Percentiles rank a stretch among this genome's conserved stretches.
phyloP scores from a whole-genome alignment of 208 protist species.

The Leishmania aethiopica region DNA sequence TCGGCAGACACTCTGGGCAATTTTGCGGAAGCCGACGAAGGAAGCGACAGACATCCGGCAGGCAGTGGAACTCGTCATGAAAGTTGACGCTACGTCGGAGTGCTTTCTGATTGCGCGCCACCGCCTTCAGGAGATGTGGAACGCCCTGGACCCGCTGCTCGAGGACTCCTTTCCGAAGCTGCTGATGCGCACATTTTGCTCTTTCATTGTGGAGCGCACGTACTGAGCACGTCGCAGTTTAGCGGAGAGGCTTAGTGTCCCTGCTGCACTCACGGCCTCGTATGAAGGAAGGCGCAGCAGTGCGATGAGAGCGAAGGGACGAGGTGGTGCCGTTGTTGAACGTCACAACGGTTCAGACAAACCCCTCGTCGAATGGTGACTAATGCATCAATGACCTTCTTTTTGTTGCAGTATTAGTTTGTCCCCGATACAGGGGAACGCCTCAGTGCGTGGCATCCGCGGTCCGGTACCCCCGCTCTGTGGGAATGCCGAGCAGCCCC shows the following conservation, averaged over 20 bases:
- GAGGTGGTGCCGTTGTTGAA: background rate
- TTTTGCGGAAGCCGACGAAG: conserved; percentile 32
- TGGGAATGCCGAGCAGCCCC: background rate
- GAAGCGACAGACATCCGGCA: conserved; percentile 24
- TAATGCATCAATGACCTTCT: background rate
- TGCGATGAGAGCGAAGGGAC: too few species aligned
- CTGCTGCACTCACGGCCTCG: background rate
- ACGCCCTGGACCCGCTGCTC: conserved; percentile 39
- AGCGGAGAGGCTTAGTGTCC: background rate
- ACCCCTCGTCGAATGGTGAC: background rate
- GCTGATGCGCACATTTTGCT: conserved; percentile 57
- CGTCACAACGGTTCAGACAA: background rate
- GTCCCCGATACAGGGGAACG: background rate
- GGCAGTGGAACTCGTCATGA: conserved; percentile 35
- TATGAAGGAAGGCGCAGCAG: background rate
- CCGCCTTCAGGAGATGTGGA: conserved; percentile 45
- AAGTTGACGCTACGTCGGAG: conserved; percentile 30
- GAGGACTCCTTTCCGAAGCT: conserved; percentile 53
- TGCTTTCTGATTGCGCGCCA: conserved; percentile 39
- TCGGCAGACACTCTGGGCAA: conserved; percentile 40
- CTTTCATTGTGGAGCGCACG: conserved; percentile 32
- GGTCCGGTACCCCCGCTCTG: background rate
- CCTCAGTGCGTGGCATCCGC: background rate
- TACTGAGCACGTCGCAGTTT: conserved; percentile 17
- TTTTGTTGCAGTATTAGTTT: background rate